Evolutionary conservation across 805 yeast genomes (phyloP).

Genomic region (Candida maesae): DNA sequence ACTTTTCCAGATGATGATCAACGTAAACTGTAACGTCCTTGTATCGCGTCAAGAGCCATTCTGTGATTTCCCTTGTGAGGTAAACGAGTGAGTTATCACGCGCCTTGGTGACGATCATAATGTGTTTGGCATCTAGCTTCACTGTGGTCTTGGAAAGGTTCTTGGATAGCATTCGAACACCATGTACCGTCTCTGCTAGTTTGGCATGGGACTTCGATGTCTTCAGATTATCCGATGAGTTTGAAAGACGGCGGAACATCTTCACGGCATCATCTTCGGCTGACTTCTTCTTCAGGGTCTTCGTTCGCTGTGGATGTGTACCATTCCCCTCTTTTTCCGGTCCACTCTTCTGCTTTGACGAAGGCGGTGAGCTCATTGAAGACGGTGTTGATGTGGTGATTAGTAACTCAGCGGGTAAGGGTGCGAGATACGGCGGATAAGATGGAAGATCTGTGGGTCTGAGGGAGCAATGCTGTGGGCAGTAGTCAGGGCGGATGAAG

Average conservation of each 20-base stretch:
- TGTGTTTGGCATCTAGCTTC: constrained; percentile 61
- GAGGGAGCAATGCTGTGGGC: too few relatives aligned
- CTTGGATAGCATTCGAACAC: constrained; percentile 71
- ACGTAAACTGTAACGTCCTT: constrained; percentile 57
- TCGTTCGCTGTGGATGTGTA: not conserved
- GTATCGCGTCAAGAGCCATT: constrained; percentile 56
- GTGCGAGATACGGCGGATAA: too few relatives aligned
- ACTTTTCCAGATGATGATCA: constrained; percentile 60
- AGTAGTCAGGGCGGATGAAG: too few relatives aligned
- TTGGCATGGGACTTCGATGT: constrained; percentile 68
- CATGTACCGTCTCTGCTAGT: constrained; percentile 76
- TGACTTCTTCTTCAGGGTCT: constrained; percentile 3
- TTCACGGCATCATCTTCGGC: constrained; percentile 19
- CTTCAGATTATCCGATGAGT: constrained; percentile 40
- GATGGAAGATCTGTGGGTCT: too few relatives aligned
- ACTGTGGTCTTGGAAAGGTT: constrained; percentile 69
- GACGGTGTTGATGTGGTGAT: not conserved
- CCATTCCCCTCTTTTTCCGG: not conserved
- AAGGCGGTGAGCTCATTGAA: not conserved
- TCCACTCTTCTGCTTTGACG: not conserved
- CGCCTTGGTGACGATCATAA: constrained; percentile 86
- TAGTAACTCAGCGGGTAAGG: not conserved
- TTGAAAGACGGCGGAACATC: constrained; percentile 24
- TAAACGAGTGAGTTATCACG: constrained; percentile 75
- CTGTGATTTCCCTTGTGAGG: constrained; percentile 74